Evolutionary conservation across 768 basidiomycete species (phyloP).

Genomic region (Cytidiella melzeri): DNA sequence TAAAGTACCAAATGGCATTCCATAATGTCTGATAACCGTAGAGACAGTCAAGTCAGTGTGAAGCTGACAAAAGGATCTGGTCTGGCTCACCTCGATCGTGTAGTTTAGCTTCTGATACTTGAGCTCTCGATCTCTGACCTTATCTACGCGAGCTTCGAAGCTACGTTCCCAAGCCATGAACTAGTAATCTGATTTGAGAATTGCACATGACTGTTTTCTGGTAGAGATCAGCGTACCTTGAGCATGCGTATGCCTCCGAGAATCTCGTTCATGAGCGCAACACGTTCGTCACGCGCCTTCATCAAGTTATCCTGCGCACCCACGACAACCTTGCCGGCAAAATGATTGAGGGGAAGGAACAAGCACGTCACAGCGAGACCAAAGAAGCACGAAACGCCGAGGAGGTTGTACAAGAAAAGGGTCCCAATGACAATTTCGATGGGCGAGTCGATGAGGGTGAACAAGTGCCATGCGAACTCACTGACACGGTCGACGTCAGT

Average conservation of each 20-base stretch:
- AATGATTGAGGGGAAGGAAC: constrained; percentile 73
- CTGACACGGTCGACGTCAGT: constrained; percentile 89
- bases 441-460: constrained; percentile 70
- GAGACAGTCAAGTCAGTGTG: not conserved
- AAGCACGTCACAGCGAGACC: constrained; percentile 71
- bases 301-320: constrained; percentile 78
- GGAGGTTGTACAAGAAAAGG: constrained; percentile 67
- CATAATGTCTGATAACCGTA: constrained; percentile 31
- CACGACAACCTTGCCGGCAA: constrained; percentile 74
- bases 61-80: not conserved
- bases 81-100: constrained; percentile 58
- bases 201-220: not conserved
- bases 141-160: constrained; percentile 71
- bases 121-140: constrained; percentile 74
- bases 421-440: constrained; percentile 74
- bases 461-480: constrained; percentile 78
- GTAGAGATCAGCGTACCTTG: constrained; percentile 37
- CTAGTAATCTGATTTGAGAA: constrained; percentile 28
- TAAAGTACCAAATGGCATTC: constrained; percentile 46
- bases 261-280: constrained; percentile 91
- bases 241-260: constrained; percentile 88
- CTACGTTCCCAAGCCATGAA: constrained; percentile 96
- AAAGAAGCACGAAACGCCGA: constrained; percentile 73
- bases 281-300: constrained; percentile 89
- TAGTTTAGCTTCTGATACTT: constrained; percentile 85